phyloP scores from a whole-genome alignment of 2,329 filamentous ascomycete genomes.

The Aspergillaceae sp. region DNA sequence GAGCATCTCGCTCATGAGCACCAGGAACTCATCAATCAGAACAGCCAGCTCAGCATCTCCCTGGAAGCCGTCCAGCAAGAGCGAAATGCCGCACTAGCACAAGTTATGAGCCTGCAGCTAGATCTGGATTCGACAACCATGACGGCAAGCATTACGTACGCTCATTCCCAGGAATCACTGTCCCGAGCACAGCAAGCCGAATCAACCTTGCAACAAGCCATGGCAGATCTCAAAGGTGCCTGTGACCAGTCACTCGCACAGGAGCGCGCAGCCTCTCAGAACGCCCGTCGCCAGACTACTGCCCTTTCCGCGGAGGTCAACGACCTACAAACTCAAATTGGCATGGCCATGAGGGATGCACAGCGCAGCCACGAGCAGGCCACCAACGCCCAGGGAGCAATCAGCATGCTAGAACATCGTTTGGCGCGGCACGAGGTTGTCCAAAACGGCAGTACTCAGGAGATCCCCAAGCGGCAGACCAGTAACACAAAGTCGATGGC shows the following conservation, averaged over 20 bases:
- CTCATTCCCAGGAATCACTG: constrained; percentile 4
- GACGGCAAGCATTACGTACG: not conserved
- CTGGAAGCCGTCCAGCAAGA: constrained; percentile 2
- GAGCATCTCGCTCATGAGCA: not conserved
- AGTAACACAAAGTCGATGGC: constrained; percentile 6
- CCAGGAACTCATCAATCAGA: not conserved
- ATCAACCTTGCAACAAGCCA: constrained; percentile 1
- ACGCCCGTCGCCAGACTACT: not conserved
- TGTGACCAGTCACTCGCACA: constrained; percentile 5
- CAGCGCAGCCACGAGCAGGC: constrained; percentile 5
- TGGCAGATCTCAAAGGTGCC: constrained; percentile 4
- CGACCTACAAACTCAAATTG: constrained; percentile 1
- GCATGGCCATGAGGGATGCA: constrained; percentile 7
- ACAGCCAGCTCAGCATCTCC: not conserved
- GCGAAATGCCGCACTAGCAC: not conserved
- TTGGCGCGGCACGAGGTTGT: constrained; percentile 3
- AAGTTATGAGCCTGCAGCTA: not conserved
- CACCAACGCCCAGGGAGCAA: constrained; percentile 1
- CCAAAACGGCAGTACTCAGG: constrained; percentile 2
- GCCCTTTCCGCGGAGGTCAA: constrained; percentile 2
- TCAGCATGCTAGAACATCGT: constrained; percentile 8
- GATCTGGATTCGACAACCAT: constrained; percentile 1
- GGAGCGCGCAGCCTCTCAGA: not conserved
- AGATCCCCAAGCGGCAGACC: constrained; percentile 8
- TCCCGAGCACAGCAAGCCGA: not conserved